A percentile compares a stretch with the other conserved stretches of the same genome.
Evolutionary conservation across 441 rosid species (phyloP).

Genomic region (Gossypium armourianum): DNA sequence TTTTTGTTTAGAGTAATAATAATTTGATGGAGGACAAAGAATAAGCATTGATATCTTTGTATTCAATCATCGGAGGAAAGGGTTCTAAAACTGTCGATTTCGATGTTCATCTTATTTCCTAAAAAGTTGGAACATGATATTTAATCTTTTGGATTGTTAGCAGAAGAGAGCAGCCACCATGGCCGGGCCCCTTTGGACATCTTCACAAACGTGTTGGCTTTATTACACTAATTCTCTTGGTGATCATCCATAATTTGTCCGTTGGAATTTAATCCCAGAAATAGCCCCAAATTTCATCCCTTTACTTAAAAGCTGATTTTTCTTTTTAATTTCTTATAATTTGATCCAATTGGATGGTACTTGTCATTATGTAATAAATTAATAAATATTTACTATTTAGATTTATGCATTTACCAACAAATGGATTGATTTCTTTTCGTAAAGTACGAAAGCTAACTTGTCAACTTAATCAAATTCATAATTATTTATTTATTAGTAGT

Average conservation of each 20-base stretch:
- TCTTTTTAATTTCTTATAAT: too few species aligned
- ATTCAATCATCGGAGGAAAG: background rate
- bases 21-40: background rate
- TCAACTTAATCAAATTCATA: background rate
- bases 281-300: background rate
- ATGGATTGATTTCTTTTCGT: background rate
- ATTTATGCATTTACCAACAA: background rate
- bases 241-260: background rate
- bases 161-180: background rate
- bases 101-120: constrained; percentile 20
- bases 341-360: too few species aligned
- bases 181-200: constrained; percentile 5
- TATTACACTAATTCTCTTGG: background rate
- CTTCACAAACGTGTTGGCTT: background rate
- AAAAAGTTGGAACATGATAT: constrained; percentile 23
- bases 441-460: background rate
- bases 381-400: background rate
- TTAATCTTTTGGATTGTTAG: constrained; percentile 13
- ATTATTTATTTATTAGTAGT: background rate
- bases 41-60: background rate
- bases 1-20: background rate
- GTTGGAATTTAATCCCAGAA: background rate
- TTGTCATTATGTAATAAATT: background rate
- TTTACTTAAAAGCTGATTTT: too few species aligned
- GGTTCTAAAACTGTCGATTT: constrained; percentile 10